Evolutionary conservation across 1,139 yeast genomes (phyloP).

Genomic region (Zhuliangozyma blackwelliae): DNA sequence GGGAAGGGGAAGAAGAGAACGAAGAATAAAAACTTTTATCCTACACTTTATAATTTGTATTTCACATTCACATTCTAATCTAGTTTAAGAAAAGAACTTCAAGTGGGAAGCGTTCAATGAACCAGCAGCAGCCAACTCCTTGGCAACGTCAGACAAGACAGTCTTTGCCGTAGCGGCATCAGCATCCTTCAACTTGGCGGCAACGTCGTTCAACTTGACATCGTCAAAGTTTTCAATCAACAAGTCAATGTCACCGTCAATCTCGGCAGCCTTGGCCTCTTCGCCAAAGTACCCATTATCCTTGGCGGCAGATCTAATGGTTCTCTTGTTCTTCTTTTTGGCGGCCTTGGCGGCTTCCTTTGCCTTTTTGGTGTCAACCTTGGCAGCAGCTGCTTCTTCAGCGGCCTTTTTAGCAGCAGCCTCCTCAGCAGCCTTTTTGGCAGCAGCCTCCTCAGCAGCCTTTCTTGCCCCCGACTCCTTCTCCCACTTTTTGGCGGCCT

Average conservation of each 20-base stretch:
- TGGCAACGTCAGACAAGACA: slow-evolving; percentile 45
- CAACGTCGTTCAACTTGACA: slow-evolving; percentile 64
- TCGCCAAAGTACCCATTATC: slow-evolving; percentile 84
- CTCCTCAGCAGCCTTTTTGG: slow-evolving; percentile 83
- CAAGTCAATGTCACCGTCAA: slow-evolving; percentile 76
- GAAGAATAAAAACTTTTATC: background rate
- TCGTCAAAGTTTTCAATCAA: slow-evolving; percentile 80
- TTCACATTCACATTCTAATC: background rate
- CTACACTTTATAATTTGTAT: too few species aligned
- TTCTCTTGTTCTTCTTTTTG: slow-evolving; percentile 97
- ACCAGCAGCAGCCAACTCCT: slow-evolving; percentile 34
- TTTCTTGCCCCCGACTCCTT: slow-evolving; percentile 96
- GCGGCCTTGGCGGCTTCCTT: slow-evolving; percentile 98
- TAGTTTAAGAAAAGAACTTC: slow-evolving; percentile 25
- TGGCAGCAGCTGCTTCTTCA: slow-evolving; percentile 67
- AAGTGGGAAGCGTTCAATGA: slow-evolving; percentile 28
- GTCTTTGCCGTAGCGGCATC: slow-evolving; percentile 51
- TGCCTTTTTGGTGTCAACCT: slow-evolving; percentile 76
- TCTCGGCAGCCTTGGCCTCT: slow-evolving; percentile 57
- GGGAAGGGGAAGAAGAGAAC: background rate
- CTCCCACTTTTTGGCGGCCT: slow-evolving; percentile 96
- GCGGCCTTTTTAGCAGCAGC: slow-evolving; percentile 68
- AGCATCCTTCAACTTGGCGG: slow-evolving; percentile 53
- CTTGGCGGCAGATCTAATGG: slow-evolving; percentile 77
- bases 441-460: slow-evolving; percentile 84